Conservation (phyloP, 768 basidiomycete species). For the Leccinum olivaceopallidum region DNA sequence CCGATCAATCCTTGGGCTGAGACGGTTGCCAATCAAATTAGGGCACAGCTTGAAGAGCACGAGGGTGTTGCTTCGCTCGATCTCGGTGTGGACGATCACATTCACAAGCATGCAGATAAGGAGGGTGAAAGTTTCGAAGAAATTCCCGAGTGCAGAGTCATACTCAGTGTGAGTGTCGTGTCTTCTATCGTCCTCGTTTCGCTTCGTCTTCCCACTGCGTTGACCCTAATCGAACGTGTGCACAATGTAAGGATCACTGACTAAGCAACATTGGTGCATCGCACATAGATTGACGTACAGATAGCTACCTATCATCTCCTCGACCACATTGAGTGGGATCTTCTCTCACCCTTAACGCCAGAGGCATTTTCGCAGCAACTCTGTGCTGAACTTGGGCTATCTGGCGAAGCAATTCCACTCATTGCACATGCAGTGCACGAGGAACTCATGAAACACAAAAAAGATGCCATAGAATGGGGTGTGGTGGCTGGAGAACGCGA, state of each 20-base stretch:
- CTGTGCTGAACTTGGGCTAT: slow-evolving; percentile 82
- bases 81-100: slow-evolving; percentile 44
- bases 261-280: slow-evolving; percentile 4
- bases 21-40: slow-evolving; percentile 82
- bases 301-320: slow-evolving; percentile 87
- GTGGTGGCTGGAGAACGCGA: slow-evolving; percentile 66
- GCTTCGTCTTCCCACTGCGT: slow-evolving; percentile 13
- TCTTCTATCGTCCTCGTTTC: slow-evolving; percentile 3
- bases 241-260: slow-evolving; percentile 12
- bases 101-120: slow-evolving; percentile 17
- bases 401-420: slow-evolving; percentile 85
- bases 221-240: slow-evolving; percentile 21
- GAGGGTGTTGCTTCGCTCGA: slow-evolving; percentile 81
- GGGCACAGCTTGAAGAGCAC: slow-evolving; percentile 89
- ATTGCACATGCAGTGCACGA: slow-evolving; percentile 94
- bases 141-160: slow-evolving; percentile 76
- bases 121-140: slow-evolving; percentile 56
- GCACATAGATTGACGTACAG: slow-evolving; percentile 90
- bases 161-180: slow-evolving; percentile 62
- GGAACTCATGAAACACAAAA: slow-evolving; percentile 93
- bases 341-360: slow-evolving; percentile 89
- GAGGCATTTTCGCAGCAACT: slow-evolving; percentile 80
- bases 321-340: slow-evolving; percentile 98
- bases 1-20: slow-evolving; percentile 66
- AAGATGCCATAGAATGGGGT: slow-evolving; percentile 93